phyloP scores from a whole-genome alignment of 495 filamentous ascomycete species.

The Wilcoxina mikolae region DNA sequence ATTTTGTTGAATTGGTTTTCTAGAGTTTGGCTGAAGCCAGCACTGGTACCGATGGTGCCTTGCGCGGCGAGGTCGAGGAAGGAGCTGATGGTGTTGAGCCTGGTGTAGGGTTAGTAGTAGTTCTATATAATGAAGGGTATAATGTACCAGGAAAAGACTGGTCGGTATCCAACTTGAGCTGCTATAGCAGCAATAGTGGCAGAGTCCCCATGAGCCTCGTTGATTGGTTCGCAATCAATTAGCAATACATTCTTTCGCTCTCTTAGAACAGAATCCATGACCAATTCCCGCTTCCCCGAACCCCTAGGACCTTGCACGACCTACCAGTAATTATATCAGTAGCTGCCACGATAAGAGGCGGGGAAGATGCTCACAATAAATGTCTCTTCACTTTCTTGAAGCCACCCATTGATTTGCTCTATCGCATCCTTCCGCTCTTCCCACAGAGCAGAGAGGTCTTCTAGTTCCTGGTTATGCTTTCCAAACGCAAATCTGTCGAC shows the following conservation, averaged over 20 bases:
- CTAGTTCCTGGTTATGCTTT: constrained; percentile 40
- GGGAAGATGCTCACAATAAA: constrained; percentile 46
- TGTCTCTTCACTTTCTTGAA: constrained; percentile 72
- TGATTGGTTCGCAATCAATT: constrained; percentile 90
- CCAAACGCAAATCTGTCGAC: constrained; percentile 52
- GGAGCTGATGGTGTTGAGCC: constrained; percentile 79
- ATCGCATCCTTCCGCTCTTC: constrained; percentile 72
- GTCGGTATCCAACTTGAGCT: constrained; percentile 72
- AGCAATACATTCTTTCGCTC: constrained; percentile 62
- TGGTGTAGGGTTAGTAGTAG: background rate
- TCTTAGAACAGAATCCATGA: constrained; percentile 69
- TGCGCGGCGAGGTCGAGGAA: constrained; percentile 88
- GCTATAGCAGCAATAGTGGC: constrained; percentile 73
- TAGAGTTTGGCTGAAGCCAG: constrained; percentile 87
- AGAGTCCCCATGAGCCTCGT: constrained; percentile 83
- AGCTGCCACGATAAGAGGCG: background rate
- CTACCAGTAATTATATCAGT: too few relatives aligned
- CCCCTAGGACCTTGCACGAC: constrained; percentile 81
- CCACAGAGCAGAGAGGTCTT: constrained; percentile 66
- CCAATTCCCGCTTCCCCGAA: constrained; percentile 76
- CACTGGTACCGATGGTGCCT: constrained; percentile 83
- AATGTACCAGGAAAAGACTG: constrained; percentile 67
- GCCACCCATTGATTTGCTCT: constrained; percentile 65
- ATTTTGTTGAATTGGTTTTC: constrained; percentile 88
- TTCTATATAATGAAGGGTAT: background rate